phyloP scores from a whole-genome alignment of 169 alveolate species.

The Miamiensis avidus region DNA sequence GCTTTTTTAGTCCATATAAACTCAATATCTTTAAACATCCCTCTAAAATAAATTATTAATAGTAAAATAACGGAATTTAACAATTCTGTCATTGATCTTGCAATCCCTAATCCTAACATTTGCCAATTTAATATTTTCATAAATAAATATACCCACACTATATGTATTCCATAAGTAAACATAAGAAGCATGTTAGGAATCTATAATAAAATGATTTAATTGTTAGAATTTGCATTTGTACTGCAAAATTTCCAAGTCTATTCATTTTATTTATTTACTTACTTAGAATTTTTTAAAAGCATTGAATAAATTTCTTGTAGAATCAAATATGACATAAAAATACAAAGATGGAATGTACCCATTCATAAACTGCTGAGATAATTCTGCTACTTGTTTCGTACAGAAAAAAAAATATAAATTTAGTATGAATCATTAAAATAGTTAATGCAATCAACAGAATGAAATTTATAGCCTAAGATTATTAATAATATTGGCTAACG shows the following conservation, averaged over 20 bases:
- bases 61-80: background rate
- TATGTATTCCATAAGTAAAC: background rate
- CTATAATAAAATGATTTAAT: background rate
- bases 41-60: background rate
- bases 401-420: background rate
- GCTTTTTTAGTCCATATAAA: background rate
- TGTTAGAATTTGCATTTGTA: background rate
- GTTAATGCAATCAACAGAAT: background rate
- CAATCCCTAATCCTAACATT: background rate
- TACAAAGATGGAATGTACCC: background rate
- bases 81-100: background rate
- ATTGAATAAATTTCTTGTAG: background rate
- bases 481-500: background rate
- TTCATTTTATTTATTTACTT: no score
- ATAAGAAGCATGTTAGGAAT: background rate
- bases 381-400: background rate
- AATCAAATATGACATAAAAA: background rate
- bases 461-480: background rate
- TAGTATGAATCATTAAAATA: background rate
- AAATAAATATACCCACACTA: background rate
- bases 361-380: background rate
- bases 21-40: background rate
- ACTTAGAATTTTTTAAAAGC: background rate
- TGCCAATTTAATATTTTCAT: background rate
- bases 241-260: background rate